Percentiles rank a stretch among this genome's conserved stretches.
Conservation (phyloP, 306 rosid genomes). For the Oxytropis ochrocephala region DNA sequence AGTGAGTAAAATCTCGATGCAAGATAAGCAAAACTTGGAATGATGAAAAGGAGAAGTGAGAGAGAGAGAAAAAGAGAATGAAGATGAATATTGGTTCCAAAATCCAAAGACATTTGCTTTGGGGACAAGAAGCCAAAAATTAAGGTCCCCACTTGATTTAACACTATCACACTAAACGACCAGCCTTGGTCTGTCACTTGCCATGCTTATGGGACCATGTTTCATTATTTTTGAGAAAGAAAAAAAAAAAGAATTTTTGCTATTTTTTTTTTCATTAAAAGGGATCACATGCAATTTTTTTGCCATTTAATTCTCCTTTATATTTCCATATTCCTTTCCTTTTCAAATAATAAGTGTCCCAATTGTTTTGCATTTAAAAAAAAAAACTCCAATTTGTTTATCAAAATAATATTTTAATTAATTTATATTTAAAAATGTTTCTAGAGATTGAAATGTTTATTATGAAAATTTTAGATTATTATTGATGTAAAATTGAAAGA, state of each 20-base stretch:
- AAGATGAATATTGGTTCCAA: constrained; percentile 25
- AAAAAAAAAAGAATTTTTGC: neutral
- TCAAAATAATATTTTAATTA: no score
- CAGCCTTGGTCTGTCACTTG: constrained; percentile 28
- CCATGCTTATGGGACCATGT: constrained; percentile 23
- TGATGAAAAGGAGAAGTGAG: constrained; percentile 26
- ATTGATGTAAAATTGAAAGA: no score
- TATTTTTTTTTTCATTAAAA: neutral
- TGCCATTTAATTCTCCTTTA: no score
- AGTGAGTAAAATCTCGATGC: constrained; percentile 32
- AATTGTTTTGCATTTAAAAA: no score
- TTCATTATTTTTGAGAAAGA: neutral
- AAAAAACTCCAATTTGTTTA: no score
- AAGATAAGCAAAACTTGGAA: constrained; percentile 31
- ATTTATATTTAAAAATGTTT: no score
- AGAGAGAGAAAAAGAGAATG: neutral
- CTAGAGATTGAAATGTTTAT: no score
- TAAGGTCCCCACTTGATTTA: constrained; percentile 38
- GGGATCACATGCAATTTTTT: no score
- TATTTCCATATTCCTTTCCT: neutral
- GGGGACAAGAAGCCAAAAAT: constrained; percentile 60
- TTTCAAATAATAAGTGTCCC: no score
- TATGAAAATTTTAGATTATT: no score
- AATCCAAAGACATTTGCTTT: constrained; percentile 60
- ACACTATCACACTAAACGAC: constrained; percentile 38